Evolutionary conservation across 1,284 basidiomycete species (phyloP), one percentile per base, ranked within the genome.

Genomic region (Amylostereum areolatum): DNA sequence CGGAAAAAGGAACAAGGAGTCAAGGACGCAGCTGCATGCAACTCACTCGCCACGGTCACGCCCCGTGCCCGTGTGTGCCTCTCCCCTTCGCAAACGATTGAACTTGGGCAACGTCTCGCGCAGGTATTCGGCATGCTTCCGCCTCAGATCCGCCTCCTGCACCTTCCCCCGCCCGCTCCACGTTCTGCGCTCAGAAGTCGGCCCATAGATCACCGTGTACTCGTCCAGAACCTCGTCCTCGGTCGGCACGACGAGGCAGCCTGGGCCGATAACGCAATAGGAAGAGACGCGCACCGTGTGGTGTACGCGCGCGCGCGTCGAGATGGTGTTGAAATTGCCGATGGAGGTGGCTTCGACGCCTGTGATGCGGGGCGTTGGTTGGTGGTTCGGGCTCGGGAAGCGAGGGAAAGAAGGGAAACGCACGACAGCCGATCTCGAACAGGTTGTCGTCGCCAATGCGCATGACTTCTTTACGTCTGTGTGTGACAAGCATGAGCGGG

Each of bases 381-480:
- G 25, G 45, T 51, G 18, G 18, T 18, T 18, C 18, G 18, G 18
- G 18, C 18, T 18, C 18, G 18, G 18, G 18, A 18, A 18, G 18
- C 18, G 30, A 45, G 31, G 46, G 31, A 43, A 40, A 43, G 46
- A 30, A 12, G 12, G 12, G 52, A 45, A 3, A 80, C 88, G 57
- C 61, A 89, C 92, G 83, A 65, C 86, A 92, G 8, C 87, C 90
- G 45, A 96, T 92, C 70, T 97, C 92, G 62, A 99, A 96, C 46
- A 93, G 72, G 65, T 97, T 98, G 51, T 88, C 80, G 61, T 95
- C 85, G 9, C 96, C 96, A 46, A 99, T 92, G 18, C 80, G 75
- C 85, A 97, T 91, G n/a, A 86, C 78, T 61, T 87, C 84, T 60
- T 88, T 90, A 43, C 80, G 69, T 57, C 87, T 89, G 58, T 5